A percentile compares a stretch with the other conserved stretches of the same genome.
phyloP scores from a whole-genome alignment of 305 asterid species.

The Fraxinus platypoda region DNA sequence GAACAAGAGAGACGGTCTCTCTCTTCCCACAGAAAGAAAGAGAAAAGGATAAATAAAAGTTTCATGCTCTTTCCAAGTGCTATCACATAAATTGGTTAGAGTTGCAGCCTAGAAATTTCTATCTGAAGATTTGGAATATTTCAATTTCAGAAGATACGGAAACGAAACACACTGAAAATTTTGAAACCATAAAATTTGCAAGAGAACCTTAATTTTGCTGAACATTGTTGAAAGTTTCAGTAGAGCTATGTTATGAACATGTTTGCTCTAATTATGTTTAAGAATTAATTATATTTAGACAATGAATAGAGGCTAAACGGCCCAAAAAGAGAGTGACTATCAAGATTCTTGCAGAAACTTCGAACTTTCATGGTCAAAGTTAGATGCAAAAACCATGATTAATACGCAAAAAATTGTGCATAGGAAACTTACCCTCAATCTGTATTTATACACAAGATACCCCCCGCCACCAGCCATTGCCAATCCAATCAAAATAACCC shows the following conservation, averaged over 20 bases:
- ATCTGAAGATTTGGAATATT: background rate
- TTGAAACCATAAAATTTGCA: background rate
- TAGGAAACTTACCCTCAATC: constrained; percentile 62
- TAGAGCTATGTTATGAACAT: background rate
- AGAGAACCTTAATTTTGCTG: background rate
- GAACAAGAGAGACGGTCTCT: background rate
- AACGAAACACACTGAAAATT: background rate
- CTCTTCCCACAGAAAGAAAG: background rate
- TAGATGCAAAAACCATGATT: background rate
- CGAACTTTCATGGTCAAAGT: background rate
- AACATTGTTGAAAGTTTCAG: background rate
- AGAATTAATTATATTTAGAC: background rate
- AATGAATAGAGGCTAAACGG: background rate
- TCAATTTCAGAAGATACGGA: background rate
- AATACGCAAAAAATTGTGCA: background rate
- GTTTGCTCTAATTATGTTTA: background rate
- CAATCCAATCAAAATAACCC: constrained; percentile 61
- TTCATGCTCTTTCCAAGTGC: background rate
- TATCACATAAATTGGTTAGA: background rate
- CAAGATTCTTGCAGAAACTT: background rate
- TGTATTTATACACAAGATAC: constrained; percentile 62
- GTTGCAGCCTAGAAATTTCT: background rate
- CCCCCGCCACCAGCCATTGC: constrained; percentile 68
- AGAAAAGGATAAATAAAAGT: background rate
- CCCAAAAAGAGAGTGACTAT: background rate